Evolutionary conservation across 2,329 filamentous ascomycete species (phyloP).

Genomic region (Fusarium annulatum): DNA sequence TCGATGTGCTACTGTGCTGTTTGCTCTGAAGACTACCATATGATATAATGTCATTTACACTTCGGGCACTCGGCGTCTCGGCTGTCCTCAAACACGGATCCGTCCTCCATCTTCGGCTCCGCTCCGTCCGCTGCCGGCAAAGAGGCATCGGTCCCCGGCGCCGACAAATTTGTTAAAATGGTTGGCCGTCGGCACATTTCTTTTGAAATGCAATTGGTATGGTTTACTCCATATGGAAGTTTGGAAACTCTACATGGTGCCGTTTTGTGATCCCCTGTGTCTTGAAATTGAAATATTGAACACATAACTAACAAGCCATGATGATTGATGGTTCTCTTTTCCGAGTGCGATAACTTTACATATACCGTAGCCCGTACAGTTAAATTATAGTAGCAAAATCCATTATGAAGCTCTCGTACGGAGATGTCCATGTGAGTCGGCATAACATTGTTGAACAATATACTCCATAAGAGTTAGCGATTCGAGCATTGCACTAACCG

Average conservation of each 20-base stretch:
- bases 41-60: not conserved
- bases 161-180: not conserved
- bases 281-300: not conserved
- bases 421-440: not conserved
- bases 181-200: no score
- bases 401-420: not conserved
- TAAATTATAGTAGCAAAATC: not conserved
- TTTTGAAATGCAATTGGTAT: no score
- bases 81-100: not conserved
- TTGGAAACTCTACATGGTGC: not conserved
- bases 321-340: not conserved
- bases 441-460: not conserved
- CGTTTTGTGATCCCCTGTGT: not conserved
- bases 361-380: not conserved
- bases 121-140: not conserved
- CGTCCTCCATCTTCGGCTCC: slow-evolving; percentile 8
- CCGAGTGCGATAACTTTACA: not conserved
- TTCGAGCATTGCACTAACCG: slow-evolving; percentile 17
- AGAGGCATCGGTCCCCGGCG: not conserved
- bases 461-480: not conserved
- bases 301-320: not conserved
- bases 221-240: not conserved
- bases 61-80: not conserved
- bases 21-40: not conserved
- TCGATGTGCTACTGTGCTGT: no score